Percentiles rank a stretch among this genome's conserved stretches.
These are phyloP conservation scores for Kockovaella imperatae DNA, from an alignment of 768 basidiomycete species.

Conservation along the genomic window DNA sequence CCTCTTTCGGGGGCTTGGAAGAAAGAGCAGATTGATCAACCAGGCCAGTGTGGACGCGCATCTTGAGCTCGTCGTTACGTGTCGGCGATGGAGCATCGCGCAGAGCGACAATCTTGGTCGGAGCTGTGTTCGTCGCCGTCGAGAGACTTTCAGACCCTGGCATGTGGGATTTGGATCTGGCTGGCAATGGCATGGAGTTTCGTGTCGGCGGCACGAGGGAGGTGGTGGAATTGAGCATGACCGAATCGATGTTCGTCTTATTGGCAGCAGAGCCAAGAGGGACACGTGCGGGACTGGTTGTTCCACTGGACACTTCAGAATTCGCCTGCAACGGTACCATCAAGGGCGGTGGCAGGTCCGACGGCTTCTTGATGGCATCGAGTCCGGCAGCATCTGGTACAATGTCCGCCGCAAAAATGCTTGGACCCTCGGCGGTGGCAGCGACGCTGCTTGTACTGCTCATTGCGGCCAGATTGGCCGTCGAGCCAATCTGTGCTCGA, in stretches of 20 bases:
- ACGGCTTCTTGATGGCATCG: not conserved
- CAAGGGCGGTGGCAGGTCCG: not conserved
- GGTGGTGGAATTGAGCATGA: constrained; percentile 8
- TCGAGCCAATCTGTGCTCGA: too few relatives aligned
- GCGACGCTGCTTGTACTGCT: constrained; percentile 24
- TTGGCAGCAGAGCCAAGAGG: constrained; percentile 14
- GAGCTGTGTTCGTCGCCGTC: constrained; percentile 1
- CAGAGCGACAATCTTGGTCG: constrained; percentile 1
- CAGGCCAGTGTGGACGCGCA: constrained; percentile 83
- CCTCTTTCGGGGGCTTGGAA: constrained; percentile 70
- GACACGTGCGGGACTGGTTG: not conserved
- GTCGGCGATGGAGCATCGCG: constrained; percentile 6
- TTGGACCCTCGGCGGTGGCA: constrained; percentile 16
- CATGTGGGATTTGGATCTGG: constrained; percentile 21
- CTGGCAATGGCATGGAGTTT: constrained; percentile 8
- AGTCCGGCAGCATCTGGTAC: constrained; percentile 12
- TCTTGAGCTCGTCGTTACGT: constrained; percentile 47
- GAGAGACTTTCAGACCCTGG: constrained; percentile 11
- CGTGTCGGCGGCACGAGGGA: constrained; percentile 15
- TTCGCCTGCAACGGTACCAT: too few relatives aligned
- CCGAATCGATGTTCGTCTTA: constrained; percentile 18
- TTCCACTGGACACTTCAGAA: too few relatives aligned
- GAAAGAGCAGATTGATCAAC: constrained; percentile 87
- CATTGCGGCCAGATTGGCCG: constrained; percentile 16
- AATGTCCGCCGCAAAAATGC: constrained; percentile 5